Evolutionary conservation across 2,329 filamentous ascomycete species (phyloP).

Genomic region (Monosporascus sp.): DNA sequence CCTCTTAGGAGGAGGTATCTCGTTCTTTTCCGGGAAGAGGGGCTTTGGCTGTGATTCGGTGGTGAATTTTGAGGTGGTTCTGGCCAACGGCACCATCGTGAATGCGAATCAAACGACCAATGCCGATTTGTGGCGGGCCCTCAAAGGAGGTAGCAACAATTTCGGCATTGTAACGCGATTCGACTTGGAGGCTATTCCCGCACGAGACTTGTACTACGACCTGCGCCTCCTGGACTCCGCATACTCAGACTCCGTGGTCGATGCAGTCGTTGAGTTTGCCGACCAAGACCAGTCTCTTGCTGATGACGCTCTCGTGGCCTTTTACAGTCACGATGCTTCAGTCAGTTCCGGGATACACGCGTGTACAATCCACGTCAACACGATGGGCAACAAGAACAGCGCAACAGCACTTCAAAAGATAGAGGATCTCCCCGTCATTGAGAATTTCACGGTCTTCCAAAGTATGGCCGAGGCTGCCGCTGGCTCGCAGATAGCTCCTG

Average conservation of each 20-base stretch:
- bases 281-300: slow-evolving; percentile 14
- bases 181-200: slow-evolving; percentile 26
- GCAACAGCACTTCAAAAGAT: slow-evolving; percentile 12
- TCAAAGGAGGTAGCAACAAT: slow-evolving; percentile 43
- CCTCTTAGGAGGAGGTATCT: slow-evolving; percentile 23
- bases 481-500: slow-evolving; percentile 10
- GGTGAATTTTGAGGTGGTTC: slow-evolving; percentile 36
- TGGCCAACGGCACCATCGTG: slow-evolving; percentile 35
- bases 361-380: slow-evolving; percentile 16
- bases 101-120: slow-evolving; percentile 33
- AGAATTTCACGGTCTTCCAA: slow-evolving; percentile 5
- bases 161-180: slow-evolving; percentile 37
- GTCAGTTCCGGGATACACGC: slow-evolving; percentile 7
- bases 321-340: slow-evolving; percentile 9
- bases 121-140: slow-evolving; percentile 38
- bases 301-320: slow-evolving; percentile 17
- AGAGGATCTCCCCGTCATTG: slow-evolving; percentile 10
- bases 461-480: slow-evolving; percentile 16
- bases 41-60: slow-evolving; percentile 38
- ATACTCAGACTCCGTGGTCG: slow-evolving; percentile 14
- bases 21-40: slow-evolving; percentile 12
- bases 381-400: slow-evolving; percentile 11
- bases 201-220: slow-evolving; percentile 16
- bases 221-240: slow-evolving; percentile 9
- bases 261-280: slow-evolving; percentile 15